Percentiles rank a stretch among this genome's conserved stretches.
Evolutionary conservation across 176 grass and related monocot genomes (phyloP).

Genomic region (Oryza longistaminata): DNA sequence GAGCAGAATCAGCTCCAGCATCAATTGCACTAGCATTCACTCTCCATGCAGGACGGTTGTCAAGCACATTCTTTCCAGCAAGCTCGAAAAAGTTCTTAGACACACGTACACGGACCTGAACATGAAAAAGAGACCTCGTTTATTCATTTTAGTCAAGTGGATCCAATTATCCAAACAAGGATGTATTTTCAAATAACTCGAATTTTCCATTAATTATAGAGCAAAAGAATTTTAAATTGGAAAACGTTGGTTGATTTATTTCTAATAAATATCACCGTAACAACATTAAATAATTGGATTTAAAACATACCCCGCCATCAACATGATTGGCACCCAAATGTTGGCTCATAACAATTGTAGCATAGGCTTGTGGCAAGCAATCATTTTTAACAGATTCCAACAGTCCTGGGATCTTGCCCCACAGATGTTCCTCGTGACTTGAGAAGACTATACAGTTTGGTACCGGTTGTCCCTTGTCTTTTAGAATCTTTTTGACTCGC

Average conservation of each 20-base stretch:
- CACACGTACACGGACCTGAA: conserved; percentile 59
- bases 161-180: conserved; percentile 5
- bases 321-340: conserved; percentile 64
- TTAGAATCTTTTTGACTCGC: conserved; percentile 68
- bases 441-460: conserved; percentile 56
- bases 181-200: background rate
- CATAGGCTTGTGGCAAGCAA: conserved; percentile 63
- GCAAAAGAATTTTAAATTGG: background rate
- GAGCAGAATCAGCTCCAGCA: conserved; percentile 47
- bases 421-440: conserved; percentile 69
- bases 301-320: conserved; percentile 62
- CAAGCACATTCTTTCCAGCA: conserved; percentile 57
- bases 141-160: background rate
- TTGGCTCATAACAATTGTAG: conserved; percentile 64
- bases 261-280: background rate
- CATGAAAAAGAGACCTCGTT: conserved; percentile 9
- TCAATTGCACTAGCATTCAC: conserved; percentile 76
- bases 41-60: conserved; percentile 64
- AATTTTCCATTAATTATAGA: background rate
- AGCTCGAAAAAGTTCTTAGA: conserved; percentile 77
- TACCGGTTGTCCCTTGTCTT: conserved; percentile 38
- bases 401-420: conserved; percentile 64
- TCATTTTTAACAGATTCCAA: conserved; percentile 59
- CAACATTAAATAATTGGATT: conserved; percentile 12
- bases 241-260: background rate